A percentile compares a stretch with the other conserved stretches of the same genome.
Evolutionary conservation across 2,329 filamentous ascomycete genomes (phyloP).

Genomic region (Aspergillus ochraceoroseus): DNA sequence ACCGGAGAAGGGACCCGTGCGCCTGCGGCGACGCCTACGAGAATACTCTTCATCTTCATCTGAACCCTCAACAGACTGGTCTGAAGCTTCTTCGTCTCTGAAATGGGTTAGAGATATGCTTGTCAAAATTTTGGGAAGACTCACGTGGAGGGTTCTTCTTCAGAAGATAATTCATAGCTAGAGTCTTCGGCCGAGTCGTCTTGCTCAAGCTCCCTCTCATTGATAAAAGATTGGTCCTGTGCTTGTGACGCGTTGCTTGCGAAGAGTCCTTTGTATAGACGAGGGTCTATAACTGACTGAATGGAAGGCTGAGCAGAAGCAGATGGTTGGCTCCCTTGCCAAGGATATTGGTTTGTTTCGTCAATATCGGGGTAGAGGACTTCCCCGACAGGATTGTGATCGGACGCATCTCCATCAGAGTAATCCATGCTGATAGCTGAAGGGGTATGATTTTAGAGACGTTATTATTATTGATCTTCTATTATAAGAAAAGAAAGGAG

Average conservation of each 20-base stretch:
- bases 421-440: constrained; percentile 21
- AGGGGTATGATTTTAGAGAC: neutral
- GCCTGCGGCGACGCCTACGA: constrained; percentile 29
- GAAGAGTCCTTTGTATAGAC: constrained; percentile 29
- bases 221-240: constrained; percentile 10
- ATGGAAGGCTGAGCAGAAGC: constrained; percentile 16
- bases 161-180: constrained; percentile 21
- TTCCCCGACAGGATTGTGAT: constrained; percentile 20
- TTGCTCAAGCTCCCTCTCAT: constrained; percentile 11
- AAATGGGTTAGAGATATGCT: constrained; percentile 10
- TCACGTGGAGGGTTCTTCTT: constrained; percentile 28
- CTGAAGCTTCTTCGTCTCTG: constrained; percentile 27
- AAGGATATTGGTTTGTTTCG: constrained; percentile 32
- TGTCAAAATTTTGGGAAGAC: constrained; percentile 5
- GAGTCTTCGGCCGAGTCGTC: constrained; percentile 24
- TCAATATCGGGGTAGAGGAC: constrained; percentile 33
- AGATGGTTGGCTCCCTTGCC: constrained; percentile 25
- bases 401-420: constrained; percentile 11
- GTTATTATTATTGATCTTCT: too few species aligned
- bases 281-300: constrained; percentile 32
- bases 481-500: too few species aligned
- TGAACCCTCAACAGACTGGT: constrained; percentile 22
- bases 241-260: constrained; percentile 15
- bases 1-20: constrained; percentile 34
- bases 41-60: constrained; percentile 26